Evolutionary conservation across 306 rosid species (phyloP).

Genomic region (Alnus glutinosa): DNA sequence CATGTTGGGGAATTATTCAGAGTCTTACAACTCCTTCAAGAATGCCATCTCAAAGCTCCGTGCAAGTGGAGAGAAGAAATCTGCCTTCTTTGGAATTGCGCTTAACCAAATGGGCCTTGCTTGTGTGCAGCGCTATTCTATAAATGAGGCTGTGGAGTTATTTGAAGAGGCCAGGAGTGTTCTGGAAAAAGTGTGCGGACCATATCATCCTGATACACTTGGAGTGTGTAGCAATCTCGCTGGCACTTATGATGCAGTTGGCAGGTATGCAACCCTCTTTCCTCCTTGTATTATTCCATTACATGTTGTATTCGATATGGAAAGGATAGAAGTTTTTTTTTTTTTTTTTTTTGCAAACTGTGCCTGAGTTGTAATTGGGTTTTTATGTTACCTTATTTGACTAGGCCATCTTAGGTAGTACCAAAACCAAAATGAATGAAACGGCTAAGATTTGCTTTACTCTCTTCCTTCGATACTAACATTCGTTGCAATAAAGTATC

Average conservation of each 20-base stretch:
- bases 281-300: background rate
- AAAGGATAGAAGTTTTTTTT: background rate
- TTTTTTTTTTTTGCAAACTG: background rate
- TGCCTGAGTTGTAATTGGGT: background rate
- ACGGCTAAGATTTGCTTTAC: background rate
- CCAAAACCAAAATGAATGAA: background rate
- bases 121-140: conserved; percentile 66
- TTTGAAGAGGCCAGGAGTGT: conserved; percentile 81
- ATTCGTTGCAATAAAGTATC: background rate
- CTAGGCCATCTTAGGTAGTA: background rate
- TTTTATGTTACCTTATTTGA: background rate
- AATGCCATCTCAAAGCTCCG: conserved; percentile 78
- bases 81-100: conserved; percentile 81
- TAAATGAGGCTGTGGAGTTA: conserved; percentile 66
- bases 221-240: conserved; percentile 94
- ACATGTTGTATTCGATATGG: background rate
- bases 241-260: conserved; percentile 90
- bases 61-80: conserved; percentile 75
- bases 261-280: conserved; percentile 54
- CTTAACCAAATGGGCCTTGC: conserved; percentile 95
- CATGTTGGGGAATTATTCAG: conserved; percentile 63
- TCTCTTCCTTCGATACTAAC: background rate
- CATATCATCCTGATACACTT: conserved; percentile 86
- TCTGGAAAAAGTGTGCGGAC: conserved; percentile 74
- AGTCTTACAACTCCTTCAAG: conserved; percentile 68